Evolutionary conservation across 768 basidiomycete species (phyloP).

Genomic region (Tricholoma sp.): DNA sequence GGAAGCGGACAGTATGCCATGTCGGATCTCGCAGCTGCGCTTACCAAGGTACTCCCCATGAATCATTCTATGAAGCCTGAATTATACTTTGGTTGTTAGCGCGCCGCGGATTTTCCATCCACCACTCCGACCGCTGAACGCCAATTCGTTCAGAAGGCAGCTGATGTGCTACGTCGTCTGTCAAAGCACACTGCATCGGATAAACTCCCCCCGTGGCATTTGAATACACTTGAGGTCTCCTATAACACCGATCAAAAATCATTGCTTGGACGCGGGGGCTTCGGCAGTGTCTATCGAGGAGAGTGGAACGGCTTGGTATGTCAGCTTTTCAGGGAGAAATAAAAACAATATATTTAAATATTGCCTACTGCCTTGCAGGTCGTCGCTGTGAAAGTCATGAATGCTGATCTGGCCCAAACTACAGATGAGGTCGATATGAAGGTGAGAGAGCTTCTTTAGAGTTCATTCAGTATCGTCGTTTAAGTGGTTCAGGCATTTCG

Average conservation of each 20-base stretch:
- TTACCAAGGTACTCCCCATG: slow-evolving; percentile 9
- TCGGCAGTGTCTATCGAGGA: slow-evolving; percentile 23
- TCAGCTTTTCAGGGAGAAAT: not conserved
- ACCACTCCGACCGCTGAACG: slow-evolving; percentile 3
- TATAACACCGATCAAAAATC: slow-evolving; percentile 14
- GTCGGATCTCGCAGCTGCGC: slow-evolving; percentile 5
- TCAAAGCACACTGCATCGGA: slow-evolving; percentile 10
- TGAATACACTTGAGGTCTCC: slow-evolving; percentile 22
- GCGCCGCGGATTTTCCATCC: not conserved
- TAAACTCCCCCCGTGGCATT: slow-evolving; percentile 18
- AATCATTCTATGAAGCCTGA: not conserved
- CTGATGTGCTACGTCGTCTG: slow-evolving; percentile 8
- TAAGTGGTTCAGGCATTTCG: not conserved
- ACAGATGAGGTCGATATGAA: slow-evolving; percentile 24
- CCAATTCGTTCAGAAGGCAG: slow-evolving; percentile 11
- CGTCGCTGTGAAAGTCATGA: slow-evolving; percentile 27
- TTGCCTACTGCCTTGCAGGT: slow-evolving; percentile 9
- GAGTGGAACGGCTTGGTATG: slow-evolving; percentile 21
- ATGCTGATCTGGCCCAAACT: slow-evolving; percentile 10
- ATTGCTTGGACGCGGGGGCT: slow-evolving; percentile 22
- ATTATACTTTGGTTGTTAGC: slow-evolving; percentile 3
- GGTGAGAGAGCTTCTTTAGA: not conserved
- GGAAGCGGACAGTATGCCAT: not conserved
- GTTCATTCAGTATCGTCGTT: no score
- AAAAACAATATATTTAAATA: not conserved